These are phyloP conservation scores for Mycosphaerella arachidis DNA, from an alignment of 2,329 filamentous ascomycete species.

Conservation along the genomic window DNA sequence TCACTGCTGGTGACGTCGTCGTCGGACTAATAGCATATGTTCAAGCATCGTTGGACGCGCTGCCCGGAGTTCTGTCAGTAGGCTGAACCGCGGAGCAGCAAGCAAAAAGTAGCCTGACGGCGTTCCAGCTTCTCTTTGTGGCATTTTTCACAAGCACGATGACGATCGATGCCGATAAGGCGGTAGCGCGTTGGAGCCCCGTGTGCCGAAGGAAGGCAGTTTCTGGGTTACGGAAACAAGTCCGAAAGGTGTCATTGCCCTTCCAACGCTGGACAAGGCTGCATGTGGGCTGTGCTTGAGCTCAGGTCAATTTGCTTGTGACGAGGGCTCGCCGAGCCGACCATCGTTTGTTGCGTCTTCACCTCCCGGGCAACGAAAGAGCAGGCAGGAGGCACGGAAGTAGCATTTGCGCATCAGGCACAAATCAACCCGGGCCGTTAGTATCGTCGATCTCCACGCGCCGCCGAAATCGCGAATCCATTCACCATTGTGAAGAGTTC, in stretches of 20 bases:
- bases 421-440: not conserved
- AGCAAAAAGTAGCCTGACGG: not conserved
- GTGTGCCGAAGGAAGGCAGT: not conserved
- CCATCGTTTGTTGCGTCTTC: not conserved
- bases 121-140: not conserved
- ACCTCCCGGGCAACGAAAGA: not conserved
- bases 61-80: not conserved
- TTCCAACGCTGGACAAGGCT: not conserved
- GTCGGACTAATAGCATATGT: not conserved
- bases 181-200: not conserved
- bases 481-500: not conserved
- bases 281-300: not conserved
- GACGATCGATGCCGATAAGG: not conserved
- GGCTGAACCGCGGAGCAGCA: not conserved
- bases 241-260: not conserved
- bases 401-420: not conserved
- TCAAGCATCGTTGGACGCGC: not conserved
- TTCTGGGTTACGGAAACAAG: not conserved
- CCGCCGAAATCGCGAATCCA: not conserved
- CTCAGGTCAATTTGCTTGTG: not conserved
- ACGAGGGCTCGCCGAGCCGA: not conserved
- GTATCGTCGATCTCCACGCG: not conserved
- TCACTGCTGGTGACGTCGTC: not conserved
- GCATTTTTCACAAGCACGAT: not conserved
- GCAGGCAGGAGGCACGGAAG: not conserved